phyloP scores from a whole-genome alignment of 352 stramenopile species.

The Globisporangium abappressorium region DNA sequence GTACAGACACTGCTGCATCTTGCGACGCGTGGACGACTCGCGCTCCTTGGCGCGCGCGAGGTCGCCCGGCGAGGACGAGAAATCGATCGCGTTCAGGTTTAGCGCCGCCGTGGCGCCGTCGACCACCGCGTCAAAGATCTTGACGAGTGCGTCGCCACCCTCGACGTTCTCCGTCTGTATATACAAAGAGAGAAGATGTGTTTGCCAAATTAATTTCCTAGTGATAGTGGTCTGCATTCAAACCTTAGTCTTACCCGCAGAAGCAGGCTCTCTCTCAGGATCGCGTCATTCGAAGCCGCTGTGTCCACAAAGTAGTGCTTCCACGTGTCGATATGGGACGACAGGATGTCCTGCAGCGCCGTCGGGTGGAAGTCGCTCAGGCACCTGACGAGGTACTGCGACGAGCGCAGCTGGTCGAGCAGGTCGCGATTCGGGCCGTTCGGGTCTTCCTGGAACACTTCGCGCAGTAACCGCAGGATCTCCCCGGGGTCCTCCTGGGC shows the following conservation, averaged over 20 bases:
- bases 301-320: conserved; percentile 64
- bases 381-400: conserved; percentile 54
- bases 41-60: conserved; percentile 29
- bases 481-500: conserved; percentile 59
- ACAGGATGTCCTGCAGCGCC: conserved; percentile 61
- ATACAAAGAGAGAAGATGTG: not conserved
- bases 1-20: conserved; percentile 57
- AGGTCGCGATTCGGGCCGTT: conserved; percentile 39
- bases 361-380: conserved; percentile 61
- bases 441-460: conserved; percentile 44
- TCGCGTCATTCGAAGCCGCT: conserved; percentile 42
- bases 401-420: conserved; percentile 47
- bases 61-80: conserved; percentile 32
- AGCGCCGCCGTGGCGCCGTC: conserved; percentile 36
- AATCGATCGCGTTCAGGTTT: conserved; percentile 49
- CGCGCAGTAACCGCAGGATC: conserved; percentile 40
- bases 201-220: not conserved
- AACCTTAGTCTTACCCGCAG: conserved; percentile 25
- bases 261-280: conserved; percentile 51
- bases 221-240: no score
- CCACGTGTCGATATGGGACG: conserved; percentile 60
- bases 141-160: conserved; percentile 44
- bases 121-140: conserved; percentile 45
- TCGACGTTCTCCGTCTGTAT: conserved; percentile 50
- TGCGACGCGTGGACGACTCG: conserved; percentile 33